Evolutionary conservation across 2,329 filamentous ascomycete species (phyloP).

Genomic region (Podosphaera xanthii): DNA sequence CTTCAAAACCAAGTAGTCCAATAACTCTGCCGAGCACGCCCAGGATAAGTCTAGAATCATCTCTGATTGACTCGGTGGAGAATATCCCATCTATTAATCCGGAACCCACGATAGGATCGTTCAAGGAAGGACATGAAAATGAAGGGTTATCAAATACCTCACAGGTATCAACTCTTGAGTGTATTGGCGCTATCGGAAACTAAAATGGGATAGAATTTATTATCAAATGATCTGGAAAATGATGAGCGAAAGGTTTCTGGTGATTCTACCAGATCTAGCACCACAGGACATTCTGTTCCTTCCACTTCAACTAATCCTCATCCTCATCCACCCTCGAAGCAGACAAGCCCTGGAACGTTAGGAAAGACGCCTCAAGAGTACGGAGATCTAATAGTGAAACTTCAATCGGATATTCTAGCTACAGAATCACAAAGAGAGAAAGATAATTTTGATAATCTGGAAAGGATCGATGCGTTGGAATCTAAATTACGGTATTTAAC

Average conservation of each 20-base stretch:
- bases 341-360: background rate
- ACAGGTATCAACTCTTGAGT: too few relatives aligned
- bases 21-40: background rate
- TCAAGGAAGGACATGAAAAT: too few relatives aligned
- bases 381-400: constrained; percentile 18
- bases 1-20: background rate
- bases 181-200: too few relatives aligned
- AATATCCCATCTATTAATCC: background rate
- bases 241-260: too few relatives aligned
- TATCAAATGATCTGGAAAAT: too few relatives aligned
- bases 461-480: constrained; percentile 79
- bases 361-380: constrained; percentile 17
- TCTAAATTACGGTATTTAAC: constrained; percentile 77
- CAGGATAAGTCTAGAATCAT: background rate
- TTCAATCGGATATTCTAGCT: constrained; percentile 14
- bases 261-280: constrained; percentile 11
- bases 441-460: constrained; percentile 62
- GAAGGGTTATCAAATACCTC: too few relatives aligned
- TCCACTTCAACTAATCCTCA: constrained; percentile 4
- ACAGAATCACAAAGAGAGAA: constrained; percentile 37
- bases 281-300: constrained; percentile 10
- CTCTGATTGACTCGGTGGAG: background rate
- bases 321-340: too few relatives aligned
- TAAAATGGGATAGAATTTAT: too few relatives aligned
- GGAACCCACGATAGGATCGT: too few relatives aligned